Evolutionary conservation across 805 yeast species (phyloP).

Genomic region (Myxozyma mucilagina): DNA sequence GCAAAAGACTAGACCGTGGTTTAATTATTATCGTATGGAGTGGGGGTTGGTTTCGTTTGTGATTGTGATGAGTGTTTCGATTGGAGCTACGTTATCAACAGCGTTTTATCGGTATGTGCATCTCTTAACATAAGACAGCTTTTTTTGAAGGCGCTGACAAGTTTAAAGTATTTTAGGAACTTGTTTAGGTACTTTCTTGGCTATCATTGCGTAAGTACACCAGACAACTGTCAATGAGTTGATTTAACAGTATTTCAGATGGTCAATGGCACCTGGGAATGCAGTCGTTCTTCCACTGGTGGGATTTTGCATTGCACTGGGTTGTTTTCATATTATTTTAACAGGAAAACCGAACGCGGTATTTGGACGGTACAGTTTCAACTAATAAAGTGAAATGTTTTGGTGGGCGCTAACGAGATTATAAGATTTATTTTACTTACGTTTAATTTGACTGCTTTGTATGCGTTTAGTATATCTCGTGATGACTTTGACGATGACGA

Average conservation of each 20-base stretch:
- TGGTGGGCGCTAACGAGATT: slow-evolving; percentile 54
- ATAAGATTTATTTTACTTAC: slow-evolving; percentile 62
- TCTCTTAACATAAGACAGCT: slow-evolving; percentile 40
- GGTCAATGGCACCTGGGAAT: slow-evolving; percentile 61
- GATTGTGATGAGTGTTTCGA: slow-evolving; percentile 79
- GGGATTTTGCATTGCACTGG: slow-evolving; percentile 44
- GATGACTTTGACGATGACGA: slow-evolving; percentile 48
- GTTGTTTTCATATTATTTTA: slow-evolving; percentile 56
- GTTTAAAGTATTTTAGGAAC: slow-evolving; percentile 60
- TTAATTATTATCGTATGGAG: slow-evolving; percentile 71
- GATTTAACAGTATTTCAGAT: slow-evolving; percentile 34
- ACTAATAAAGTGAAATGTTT: slow-evolving; percentile 34
- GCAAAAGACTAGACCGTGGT: slow-evolving; percentile 54
- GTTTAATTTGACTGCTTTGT: slow-evolving; percentile 74
- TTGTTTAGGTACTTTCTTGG: slow-evolving; percentile 64
- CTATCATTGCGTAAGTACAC: slow-evolving; percentile 46
- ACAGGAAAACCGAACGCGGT: slow-evolving; percentile 54
- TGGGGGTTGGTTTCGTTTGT: slow-evolving; percentile 84
- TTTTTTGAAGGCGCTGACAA: not conserved
- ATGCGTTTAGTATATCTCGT: slow-evolving; percentile 65
- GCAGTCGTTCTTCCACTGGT: slow-evolving; percentile 54
- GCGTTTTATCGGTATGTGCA: slow-evolving; percentile 52
- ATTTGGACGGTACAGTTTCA: slow-evolving; percentile 39
- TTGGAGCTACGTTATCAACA: slow-evolving; percentile 83
- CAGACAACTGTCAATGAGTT: not conserved